Evolutionary conservation across 2,329 filamentous ascomycete genomes (phyloP).

Genomic region (Diaporthe amygdali): DNA sequence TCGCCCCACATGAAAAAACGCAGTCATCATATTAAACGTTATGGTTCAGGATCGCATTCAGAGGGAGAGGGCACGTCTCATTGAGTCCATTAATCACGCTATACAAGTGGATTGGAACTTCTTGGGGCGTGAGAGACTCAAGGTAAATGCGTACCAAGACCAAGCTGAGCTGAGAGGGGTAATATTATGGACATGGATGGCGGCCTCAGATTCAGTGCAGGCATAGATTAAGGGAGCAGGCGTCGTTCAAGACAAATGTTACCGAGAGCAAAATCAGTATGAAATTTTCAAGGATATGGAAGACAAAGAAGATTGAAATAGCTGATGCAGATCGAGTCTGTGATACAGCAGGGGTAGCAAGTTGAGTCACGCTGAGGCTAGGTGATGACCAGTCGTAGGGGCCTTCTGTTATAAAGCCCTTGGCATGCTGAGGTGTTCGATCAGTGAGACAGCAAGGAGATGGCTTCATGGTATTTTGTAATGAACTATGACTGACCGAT

Average conservation of each 20-base stretch:
- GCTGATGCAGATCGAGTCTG: background rate
- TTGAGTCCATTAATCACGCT: background rate
- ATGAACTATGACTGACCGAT: background rate
- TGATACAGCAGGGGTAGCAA: too few relatives aligned
- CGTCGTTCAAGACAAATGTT: background rate
- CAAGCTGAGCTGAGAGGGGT: background rate
- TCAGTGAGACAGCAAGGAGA: background rate
- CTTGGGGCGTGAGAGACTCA: background rate
- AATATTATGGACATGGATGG: background rate
- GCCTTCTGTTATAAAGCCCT: too few relatives aligned
- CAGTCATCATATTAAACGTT: background rate
- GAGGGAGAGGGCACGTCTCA: background rate
- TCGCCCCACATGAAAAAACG: too few relatives aligned
- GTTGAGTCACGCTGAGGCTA: too few relatives aligned
- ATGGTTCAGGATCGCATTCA: background rate
- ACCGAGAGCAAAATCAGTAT: background rate
- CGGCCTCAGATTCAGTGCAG: background rate
- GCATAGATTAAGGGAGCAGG: background rate
- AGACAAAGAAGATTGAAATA: background rate
- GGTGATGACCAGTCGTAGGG: too few relatives aligned
- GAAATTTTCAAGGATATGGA: background rate
- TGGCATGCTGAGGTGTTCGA: too few relatives aligned
- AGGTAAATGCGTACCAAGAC: background rate
- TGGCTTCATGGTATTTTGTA: background rate
- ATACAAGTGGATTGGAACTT: background rate